Percentiles rank a stretch among this genome's conserved stretches.
Evolutionary conservation across 192 early-diverging fungal genomes (phyloP).

Genomic region (Radiomyces spectabilis): DNA sequence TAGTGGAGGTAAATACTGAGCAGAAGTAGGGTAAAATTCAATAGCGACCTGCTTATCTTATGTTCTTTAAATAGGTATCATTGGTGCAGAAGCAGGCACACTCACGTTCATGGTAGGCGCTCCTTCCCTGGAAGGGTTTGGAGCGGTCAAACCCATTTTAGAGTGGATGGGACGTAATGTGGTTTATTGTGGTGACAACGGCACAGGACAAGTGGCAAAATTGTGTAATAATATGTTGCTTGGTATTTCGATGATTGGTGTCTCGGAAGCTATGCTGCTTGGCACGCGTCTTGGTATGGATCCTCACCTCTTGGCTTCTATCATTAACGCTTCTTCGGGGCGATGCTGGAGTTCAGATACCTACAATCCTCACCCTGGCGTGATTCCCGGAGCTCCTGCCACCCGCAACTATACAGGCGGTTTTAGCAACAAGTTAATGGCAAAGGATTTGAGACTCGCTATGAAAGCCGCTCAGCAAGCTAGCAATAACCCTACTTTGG

Average conservation of each 20-base stretch:
- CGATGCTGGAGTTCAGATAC: conserved; percentile 91
- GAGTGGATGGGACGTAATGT: conserved; percentile 85
- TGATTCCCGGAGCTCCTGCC: conserved; percentile 72
- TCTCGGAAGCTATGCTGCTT: conserved; percentile 88
- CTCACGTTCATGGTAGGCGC: conserved; percentile 97
- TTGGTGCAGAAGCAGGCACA: conserved; percentile 81
- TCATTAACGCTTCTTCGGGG: conserved; percentile 86
- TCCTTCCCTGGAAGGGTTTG: conserved; percentile 45
- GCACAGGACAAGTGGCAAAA: conserved; percentile 88
- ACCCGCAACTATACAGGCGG: conserved; percentile 80
- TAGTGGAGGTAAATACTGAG: conserved; percentile 64
- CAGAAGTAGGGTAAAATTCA: neutral
- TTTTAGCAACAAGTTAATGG: conserved; percentile 84
- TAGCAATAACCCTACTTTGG: conserved; percentile 52
- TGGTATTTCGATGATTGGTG: conserved; percentile 90
- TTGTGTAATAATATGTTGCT: conserved; percentile 98
- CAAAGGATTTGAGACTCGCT: conserved; percentile 90
- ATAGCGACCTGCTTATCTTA: neutral
- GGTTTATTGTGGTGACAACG: conserved; percentile 74
- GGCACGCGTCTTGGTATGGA: conserved; percentile 85
- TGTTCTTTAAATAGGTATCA: conserved; percentile 61
- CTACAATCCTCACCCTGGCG: conserved; percentile 84
- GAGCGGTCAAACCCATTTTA: conserved; percentile 52
- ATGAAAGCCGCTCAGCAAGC: conserved; percentile 73
- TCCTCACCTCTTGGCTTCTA: conserved; percentile 70